Base-by-base conservation (phyloP, 2,329 filamentous ascomycete genomes). In the Phoma sp. region DNA sequence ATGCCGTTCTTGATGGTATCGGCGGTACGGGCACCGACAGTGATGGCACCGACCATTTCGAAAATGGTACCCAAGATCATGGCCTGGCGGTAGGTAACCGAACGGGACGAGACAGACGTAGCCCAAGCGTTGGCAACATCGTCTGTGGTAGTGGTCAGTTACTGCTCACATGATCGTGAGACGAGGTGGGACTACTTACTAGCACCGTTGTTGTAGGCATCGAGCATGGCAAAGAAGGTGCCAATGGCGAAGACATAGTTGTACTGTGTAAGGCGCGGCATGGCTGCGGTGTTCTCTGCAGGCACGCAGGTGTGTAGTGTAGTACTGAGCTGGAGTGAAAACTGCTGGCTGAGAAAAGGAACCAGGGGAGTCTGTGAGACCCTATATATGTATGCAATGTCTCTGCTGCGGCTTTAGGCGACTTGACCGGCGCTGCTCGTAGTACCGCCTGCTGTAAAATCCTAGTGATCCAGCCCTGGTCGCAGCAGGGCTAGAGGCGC, bases 41-140 rank as follows among this genome's bases (percentile, higher is more conserved):
- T 71, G 42, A 79, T 75, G 47, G 78, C 77, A 33, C 80, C 80
- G 5, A 77, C 64, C 68, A 81, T 79, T 61, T 82, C 80, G 69
- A 77, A 77, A 33, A 80, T 68, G 34, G 76, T 74, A 28, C 77
- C 78, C 15, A 81, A 65, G 45, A 77, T 47, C 77, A 81, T 80
- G 56, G 79, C 88, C 76, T 88, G 85, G 63, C 84, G 76, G 77
- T 91, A 89, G 2, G 86, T 80, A 67, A 91, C 81, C 61, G 90
- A 92, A 47, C 90, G 80, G n/a, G 90, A 92, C 17, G 90, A 92
- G 54, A 93, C 89, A 67, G 85, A 88, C 65, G 90, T 93, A 49
- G 90, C 90, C 87, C 89, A 93, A 43, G 90, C 80, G 77, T 93
- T 93, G 69, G 90, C 90, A 52, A 93, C 90, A 88, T 93, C 90